phyloP scores from a whole-genome alignment of 2,329 filamentous ascomycete genomes.

The Phaeosphaeria sp. region DNA sequence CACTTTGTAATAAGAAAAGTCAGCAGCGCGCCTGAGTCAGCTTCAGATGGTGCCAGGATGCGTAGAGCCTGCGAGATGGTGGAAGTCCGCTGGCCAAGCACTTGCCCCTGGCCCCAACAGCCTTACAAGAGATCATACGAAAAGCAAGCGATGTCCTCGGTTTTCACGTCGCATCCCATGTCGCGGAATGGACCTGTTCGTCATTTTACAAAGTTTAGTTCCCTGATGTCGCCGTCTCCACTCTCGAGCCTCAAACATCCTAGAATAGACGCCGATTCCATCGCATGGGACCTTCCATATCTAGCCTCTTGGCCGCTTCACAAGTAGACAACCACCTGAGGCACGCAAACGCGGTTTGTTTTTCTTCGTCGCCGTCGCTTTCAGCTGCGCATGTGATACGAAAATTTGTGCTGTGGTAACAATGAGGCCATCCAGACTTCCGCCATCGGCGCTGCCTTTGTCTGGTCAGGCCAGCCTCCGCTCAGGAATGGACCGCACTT shows the following conservation, averaged over 20 bases:
- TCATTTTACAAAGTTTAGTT: slow-evolving; percentile 2
- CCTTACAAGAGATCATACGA: neutral
- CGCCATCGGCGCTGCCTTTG: neutral
- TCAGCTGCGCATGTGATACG: neutral
- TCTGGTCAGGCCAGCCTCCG: neutral
- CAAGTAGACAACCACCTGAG: neutral
- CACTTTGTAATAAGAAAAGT: neutral
- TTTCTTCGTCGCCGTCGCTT: neutral
- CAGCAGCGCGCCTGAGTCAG: neutral
- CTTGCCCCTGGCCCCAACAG: neutral
- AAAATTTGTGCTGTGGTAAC: neutral
- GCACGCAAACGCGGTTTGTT: neutral
- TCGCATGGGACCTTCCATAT: neutral
- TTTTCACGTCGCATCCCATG: neutral
- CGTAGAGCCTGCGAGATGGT: neutral
- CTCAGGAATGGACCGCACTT: neutral
- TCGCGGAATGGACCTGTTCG: neutral
- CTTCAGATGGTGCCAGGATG: neutral
- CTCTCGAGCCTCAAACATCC: neutral
- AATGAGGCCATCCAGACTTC: neutral
- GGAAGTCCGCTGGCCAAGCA: slow-evolving; percentile 1
- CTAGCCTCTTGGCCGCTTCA: slow-evolving; percentile 1
- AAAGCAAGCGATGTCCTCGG: neutral
- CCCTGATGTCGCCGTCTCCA: neutral
- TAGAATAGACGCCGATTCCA: neutral